phyloP scores from a whole-genome alignment of 768 basidiomycete genomes.

The Botryobasidium botryosum region DNA sequence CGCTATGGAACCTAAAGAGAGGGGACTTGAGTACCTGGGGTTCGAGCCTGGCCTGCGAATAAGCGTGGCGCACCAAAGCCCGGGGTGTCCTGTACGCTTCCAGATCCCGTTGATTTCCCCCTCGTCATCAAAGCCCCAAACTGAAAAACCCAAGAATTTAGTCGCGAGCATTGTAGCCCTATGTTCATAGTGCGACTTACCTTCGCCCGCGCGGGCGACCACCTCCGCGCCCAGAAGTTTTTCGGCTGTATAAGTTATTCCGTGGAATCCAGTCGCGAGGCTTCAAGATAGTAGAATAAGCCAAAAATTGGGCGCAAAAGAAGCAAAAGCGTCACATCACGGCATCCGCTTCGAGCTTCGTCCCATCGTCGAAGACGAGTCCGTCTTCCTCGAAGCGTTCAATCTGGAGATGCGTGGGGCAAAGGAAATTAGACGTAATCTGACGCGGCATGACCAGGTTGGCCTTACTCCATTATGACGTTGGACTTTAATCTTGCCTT shows the following conservation, averaged over 20 bases:
- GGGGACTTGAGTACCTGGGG: too few species aligned
- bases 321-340: background rate
- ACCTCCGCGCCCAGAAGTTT: background rate
- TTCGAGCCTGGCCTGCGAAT: too few species aligned
- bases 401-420: too few species aligned
- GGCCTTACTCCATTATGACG: too few species aligned
- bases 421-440: too few species aligned
- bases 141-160: constrained; percentile 1
- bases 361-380: background rate
- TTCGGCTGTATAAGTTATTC: background rate
- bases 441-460: too few species aligned
- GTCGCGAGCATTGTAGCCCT: background rate
- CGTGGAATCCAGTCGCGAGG: background rate
- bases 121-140: constrained; percentile 4
- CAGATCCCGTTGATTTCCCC: constrained; percentile 7
- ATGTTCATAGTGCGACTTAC: background rate
- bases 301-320: background rate
- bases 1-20: too few species aligned
- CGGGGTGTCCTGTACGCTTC: background rate
- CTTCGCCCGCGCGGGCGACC: constrained; percentile 1
- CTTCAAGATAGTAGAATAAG: too few species aligned
- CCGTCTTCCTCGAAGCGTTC: background rate
- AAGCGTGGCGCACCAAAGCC: too few species aligned
- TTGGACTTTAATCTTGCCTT: too few species aligned
- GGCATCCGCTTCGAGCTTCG: background rate